Evolutionary conservation across 768 basidiomycete species (phyloP), one percentile per base, ranked within the genome.

Genomic region (Pisolithus sp.): DNA sequence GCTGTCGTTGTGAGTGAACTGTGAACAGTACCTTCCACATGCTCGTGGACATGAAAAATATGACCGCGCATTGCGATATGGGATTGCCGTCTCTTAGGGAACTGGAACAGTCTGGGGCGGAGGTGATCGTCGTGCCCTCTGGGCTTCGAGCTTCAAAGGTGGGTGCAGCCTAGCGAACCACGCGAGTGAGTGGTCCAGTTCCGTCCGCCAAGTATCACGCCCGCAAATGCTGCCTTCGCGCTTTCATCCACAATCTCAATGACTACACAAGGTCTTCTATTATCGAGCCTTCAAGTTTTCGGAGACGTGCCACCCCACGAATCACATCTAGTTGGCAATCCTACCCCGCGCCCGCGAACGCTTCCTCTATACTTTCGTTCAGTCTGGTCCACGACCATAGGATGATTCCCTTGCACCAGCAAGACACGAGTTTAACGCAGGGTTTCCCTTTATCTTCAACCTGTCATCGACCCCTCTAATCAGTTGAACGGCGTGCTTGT

Each of bases 371-470:
- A 55, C 76, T 73, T 8, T 70, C 64, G 31, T 69, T 67, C 77
- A 28, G 89, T 77, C 59, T 89, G n/a, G n/a, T n/a, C 85, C 51
- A 89, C 78, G 46, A 89, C 65, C n/a, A 91, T 86, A 1, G 85
- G 80, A 56, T 81, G 79, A 54, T 74, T 74, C 58, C 81, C 78
- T 26, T 46, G 74, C 73, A 6, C 79, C 80, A 13, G 68, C 64
- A 50, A 71, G 66, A 36, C 72, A 62, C 40, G 7, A 26, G 89
- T 70, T n/a, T 62, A 26, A 6, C 26, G 26, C 60, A 1, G 78
- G 74, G 57, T 85, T 85, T 61, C 87, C 86, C 21, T 71, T 68
- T 20, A 87, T 73, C 37, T 68, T 64, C 53, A 86, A 70, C 48
- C 71, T 63, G 44, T 80, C 73, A 51, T 85, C 84, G 8, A 89